These are phyloP conservation scores for Viola pubescens DNA, from an alignment of 441 rosid genomes.

Conservation along the genomic window DNA sequence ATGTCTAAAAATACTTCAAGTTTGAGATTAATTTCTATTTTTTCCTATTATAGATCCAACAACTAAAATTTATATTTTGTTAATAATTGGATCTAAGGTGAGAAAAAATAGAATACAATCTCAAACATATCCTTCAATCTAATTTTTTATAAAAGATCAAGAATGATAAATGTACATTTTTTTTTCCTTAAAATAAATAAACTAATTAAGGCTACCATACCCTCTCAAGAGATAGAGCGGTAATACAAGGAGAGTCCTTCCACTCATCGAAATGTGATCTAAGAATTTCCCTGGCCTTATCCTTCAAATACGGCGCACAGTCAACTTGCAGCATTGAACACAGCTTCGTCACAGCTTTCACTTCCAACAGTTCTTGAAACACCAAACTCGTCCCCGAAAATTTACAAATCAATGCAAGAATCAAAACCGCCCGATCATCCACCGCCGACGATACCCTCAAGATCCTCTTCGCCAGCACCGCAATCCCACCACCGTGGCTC, in stretches of 20 bases:
- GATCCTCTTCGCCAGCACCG: conserved; percentile 46
- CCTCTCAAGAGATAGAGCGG: conserved; percentile 13
- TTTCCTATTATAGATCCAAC: no score
- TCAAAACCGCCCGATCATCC: conserved; percentile 46
- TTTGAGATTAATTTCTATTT: no score
- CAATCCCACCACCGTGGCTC: conserved; percentile 43
- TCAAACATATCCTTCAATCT: no score
- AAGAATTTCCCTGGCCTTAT: conserved; percentile 44
- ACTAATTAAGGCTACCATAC: no score
- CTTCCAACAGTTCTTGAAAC: conserved; percentile 47
- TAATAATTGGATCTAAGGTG: no score
- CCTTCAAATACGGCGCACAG: conserved; percentile 34
- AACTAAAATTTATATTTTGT: no score
- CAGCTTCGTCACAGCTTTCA: conserved; percentile 49
- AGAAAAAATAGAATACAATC: no score
- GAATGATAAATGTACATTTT: no score
- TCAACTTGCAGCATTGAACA: conserved; percentile 38
- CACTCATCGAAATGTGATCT: conserved; percentile 39
- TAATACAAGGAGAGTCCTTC: conserved; percentile 52
- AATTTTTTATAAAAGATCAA: no score
- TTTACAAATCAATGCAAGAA: conserved; percentile 37
- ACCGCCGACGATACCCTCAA: conserved; percentile 38
- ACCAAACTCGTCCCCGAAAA: conserved; percentile 32
- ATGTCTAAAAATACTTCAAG: no score
- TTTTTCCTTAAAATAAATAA: no score